These are phyloP conservation scores for Pueraria montana DNA, from an alignment of 306 rosid species.

Conservation along the genomic window DNA sequence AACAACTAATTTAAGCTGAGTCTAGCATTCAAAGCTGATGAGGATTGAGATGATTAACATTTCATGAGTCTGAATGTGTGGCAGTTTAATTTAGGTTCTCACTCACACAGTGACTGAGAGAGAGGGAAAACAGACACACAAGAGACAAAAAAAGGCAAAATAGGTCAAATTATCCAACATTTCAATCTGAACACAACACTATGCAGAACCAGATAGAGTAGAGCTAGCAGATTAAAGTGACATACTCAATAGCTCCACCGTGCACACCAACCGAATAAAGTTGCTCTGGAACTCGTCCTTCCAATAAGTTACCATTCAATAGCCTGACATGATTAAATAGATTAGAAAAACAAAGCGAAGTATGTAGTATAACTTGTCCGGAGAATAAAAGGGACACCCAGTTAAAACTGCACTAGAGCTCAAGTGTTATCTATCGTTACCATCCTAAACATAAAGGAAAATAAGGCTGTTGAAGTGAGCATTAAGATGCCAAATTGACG, in stretches of 20 bases:
- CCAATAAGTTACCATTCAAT: constrained; percentile 82
- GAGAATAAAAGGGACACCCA: constrained; percentile 11
- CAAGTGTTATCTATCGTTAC: neutral
- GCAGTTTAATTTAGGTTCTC: constrained; percentile 5
- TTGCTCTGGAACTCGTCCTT: constrained; percentile 91
- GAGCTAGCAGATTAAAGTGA: constrained; percentile 40
- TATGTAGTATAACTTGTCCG: constrained; percentile 2
- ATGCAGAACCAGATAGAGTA: constrained; percentile 39
- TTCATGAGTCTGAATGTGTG: neutral
- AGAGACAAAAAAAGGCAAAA: neutral
- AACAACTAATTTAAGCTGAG: constrained; percentile 26
- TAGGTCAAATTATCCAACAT: constrained; percentile 11
- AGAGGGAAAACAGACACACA: neutral
- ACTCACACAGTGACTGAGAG: neutral
- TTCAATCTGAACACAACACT: constrained; percentile 29
- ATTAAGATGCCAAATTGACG: neutral
- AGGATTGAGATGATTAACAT: constrained; percentile 15
- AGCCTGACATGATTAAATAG: constrained; percentile 63
- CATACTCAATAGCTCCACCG: constrained; percentile 98
- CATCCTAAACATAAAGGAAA: constrained; percentile 17
- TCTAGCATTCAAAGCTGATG: constrained; percentile 28
- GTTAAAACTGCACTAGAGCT: neutral
- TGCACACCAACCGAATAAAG: constrained; percentile 92
- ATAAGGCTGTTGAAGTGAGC: constrained; percentile 15
- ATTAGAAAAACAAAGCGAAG: constrained; percentile 40